These are phyloP conservation scores for Xylaria acuta DNA, from an alignment of 495 filamentous ascomycete species.

Conservation along the genomic window DNA sequence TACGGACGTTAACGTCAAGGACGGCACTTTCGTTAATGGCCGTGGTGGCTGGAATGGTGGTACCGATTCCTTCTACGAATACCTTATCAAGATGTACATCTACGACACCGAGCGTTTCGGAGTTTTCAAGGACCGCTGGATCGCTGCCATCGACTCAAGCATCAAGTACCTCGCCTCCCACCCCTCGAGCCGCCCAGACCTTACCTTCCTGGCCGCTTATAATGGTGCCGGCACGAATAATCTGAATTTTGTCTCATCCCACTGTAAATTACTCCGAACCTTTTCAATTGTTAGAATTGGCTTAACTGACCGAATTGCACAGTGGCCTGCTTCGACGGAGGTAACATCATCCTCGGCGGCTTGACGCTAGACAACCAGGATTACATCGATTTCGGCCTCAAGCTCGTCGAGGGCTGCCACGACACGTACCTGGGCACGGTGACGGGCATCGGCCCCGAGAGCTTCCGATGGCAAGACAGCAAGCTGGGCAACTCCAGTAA, in stretches of 20 bases:
- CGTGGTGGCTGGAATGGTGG: conserved; percentile 81
- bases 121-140: conserved; percentile 75
- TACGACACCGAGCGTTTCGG: conserved; percentile 73
- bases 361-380: conserved; percentile 66
- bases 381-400: conserved; percentile 76
- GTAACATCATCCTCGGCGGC: conserved; percentile 88
- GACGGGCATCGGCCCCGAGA: conserved; percentile 81
- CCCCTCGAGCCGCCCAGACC: conserved; percentile 68
- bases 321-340: conserved; percentile 84
- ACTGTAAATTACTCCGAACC: conserved; percentile 47
- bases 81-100: conserved; percentile 92
- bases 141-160: conserved; percentile 76
- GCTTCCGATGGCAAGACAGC: conserved; percentile 71
- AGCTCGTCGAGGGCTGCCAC: conserved; percentile 75
- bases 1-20: conserved; percentile 65
- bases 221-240: conserved; percentile 46
- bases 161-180: conserved; percentile 76
- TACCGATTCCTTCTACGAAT: conserved; percentile 88
- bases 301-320: background rate
- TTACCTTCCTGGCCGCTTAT: conserved; percentile 78
- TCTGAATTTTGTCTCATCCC: conserved; percentile 61
- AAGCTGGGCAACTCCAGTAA: conserved; percentile 44
- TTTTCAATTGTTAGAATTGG: conserved; percentile 2
- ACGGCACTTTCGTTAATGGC: conserved; percentile 71
- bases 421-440: conserved; percentile 72